Base-by-base conservation (phyloP, 768 basidiomycete species). In the Sporobolomyces roseus region DNA sequence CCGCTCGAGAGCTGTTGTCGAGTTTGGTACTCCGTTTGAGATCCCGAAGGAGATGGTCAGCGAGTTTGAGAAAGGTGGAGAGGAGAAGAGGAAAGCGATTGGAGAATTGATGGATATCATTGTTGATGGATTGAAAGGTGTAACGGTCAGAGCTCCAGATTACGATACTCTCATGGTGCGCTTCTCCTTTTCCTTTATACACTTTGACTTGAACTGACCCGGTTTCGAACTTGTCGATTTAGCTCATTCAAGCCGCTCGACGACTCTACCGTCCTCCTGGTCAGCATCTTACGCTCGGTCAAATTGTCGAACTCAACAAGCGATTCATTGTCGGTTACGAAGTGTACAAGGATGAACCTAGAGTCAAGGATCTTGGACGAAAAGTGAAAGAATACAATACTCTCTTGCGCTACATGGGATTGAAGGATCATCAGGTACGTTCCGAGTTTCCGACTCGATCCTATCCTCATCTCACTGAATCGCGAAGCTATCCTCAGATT, bases 81-180 rank as follows among this genome's bases (percentile, higher is more conserved):
- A 81, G 21, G 83, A 87, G 75, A 99, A 98, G 80, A 82, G 92
- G 66, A 89, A 93, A 74, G 94, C 96, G 1, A 91, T 93, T 54
- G 83, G 86, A 23, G 89, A 89, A 75, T 85, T 98, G 72, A 81
- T 99, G 71, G 88, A 98, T 73, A 80, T 96, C 63, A 87, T 96
- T 60, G 96, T 94, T 75, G 90, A 97, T 75, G 89, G 85, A 29
- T 81, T 99, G 74, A 93, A 97, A 81, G 93, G 93, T 0, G 96
- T 99, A 46, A 99, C 96, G 0, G 85, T 98, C 62, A 83, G 93
- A 65, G 91, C 93, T 23, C 93, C 94, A 3, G 96, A 99, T 78
- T 98, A 91, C 78, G 96, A 99, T 74, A 98, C 94, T 2, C 83
- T 99, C 56, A 96, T 98, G 92, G 96, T 90, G 73, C 63, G 85